These are phyloP conservation scores for Populus deltoides DNA, from an alignment of 345 rosid genomes.

Conservation along the genomic window DNA sequence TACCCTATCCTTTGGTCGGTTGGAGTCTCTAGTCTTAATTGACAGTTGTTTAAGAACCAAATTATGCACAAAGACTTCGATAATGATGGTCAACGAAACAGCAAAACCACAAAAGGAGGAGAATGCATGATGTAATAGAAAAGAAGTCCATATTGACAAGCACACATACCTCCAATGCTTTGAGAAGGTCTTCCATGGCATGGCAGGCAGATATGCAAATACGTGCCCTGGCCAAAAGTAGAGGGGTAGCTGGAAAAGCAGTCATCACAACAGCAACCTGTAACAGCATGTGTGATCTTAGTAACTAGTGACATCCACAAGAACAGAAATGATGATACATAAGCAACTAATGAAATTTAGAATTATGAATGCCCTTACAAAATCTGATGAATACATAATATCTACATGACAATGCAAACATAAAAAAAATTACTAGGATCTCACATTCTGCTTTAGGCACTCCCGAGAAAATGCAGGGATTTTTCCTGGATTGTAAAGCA, in stretches of 20 bases:
- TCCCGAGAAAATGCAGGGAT: constrained; percentile 95
- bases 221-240: constrained; percentile 80
- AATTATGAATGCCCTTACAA: not conserved
- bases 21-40: not conserved
- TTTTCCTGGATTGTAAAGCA: constrained; percentile 96
- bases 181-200: constrained; percentile 60
- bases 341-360: not conserved
- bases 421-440: not conserved
- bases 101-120: not conserved
- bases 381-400: not conserved
- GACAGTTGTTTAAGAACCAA: not conserved
- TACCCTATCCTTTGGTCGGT: not conserved
- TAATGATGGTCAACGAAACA: not conserved
- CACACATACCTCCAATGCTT: constrained; percentile 59
- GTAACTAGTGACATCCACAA: not conserved
- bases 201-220: constrained; percentile 82
- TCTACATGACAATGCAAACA: not conserved
- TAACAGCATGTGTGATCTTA: not conserved
- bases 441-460: constrained; percentile 72
- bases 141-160: not conserved
- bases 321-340: not conserved
- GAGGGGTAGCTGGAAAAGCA: constrained; percentile 25
- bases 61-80: not conserved
- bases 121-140: not conserved
- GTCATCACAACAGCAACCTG: constrained; percentile 21